Evolutionary conservation across 768 basidiomycete species (phyloP), one percentile per base, ranked within the genome.

Genomic region (Aureoboletus auriporus): DNA sequence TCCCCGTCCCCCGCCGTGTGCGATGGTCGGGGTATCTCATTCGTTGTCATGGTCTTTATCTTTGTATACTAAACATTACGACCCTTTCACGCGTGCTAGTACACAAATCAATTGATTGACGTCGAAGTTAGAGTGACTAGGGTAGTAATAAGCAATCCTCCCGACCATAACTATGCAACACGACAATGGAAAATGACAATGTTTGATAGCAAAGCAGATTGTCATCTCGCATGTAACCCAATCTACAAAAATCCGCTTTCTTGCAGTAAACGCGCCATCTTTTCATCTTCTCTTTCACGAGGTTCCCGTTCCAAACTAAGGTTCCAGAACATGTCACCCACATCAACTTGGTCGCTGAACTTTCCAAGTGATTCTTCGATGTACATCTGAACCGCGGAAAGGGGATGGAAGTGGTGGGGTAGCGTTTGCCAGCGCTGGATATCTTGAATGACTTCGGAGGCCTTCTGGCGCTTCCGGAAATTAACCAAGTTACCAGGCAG

Each of bases 341-440:
- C 79, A 49, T 83, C 85, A 27, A 76, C 73, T 17, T 82, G 79
- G 58, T 87, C 83, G 50, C 65, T 79, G 65, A 81, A 86, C 65
- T 81, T 79, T 53, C 79, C 79, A 53, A 98, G 74, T 2, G 84
- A 82, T 41, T 89, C 84, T 51, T 87, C 84, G 52, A 99, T 80
- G 66, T 83, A 96, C 26, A 75, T 72, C 46, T 82, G 79, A 26
- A 98, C 81, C 1, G 75, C 51, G 0, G 79, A 75, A 13, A 94
- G 80, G 6, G 76, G 70, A 30, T 79, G 75, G 54, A 95, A 82
- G 67, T 95, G 93, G 73, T 93, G 98, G 2, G 89, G 84, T 54
- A 84, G 83, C 6, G 87, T 79, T 65, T 99, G 96, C 83, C 94
- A 97, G 27, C 91, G 86, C 65, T 96, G 90, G 65, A 99, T 97